Evolutionary conservation across 2,329 filamentous ascomycete genomes (phyloP).

Genomic region (Fusarium hainanense): DNA sequence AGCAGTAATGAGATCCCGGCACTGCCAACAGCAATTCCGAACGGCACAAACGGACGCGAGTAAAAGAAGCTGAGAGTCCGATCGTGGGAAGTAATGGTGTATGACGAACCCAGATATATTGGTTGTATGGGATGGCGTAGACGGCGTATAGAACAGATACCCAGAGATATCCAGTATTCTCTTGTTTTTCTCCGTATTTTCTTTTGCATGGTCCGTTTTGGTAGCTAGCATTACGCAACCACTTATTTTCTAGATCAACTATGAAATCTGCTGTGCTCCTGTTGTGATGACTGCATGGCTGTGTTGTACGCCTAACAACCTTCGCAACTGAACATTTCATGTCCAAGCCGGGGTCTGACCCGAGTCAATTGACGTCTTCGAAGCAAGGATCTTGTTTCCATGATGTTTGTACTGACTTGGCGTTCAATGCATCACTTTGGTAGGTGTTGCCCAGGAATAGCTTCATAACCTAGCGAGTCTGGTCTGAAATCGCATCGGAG

Average conservation of each 20-base stretch:
- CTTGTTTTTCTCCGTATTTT: slow-evolving; percentile 9
- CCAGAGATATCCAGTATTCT: slow-evolving; percentile 15
- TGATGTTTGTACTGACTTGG: neutral
- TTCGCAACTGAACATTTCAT: neutral
- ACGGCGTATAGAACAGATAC: slow-evolving; percentile 37
- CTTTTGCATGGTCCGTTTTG: neutral
- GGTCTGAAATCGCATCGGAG: slow-evolving; percentile 1
- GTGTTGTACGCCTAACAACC: neutral
- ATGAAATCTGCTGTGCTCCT: neutral
- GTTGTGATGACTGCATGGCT: neutral
- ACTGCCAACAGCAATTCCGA: slow-evolving; percentile 30
- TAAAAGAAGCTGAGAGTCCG: neutral
- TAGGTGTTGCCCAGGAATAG: neutral
- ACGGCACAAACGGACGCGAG: slow-evolving; percentile 12
- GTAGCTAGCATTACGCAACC: neutral
- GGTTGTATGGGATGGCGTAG: slow-evolving; percentile 20
- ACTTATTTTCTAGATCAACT: neutral
- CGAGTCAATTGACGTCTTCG: neutral
- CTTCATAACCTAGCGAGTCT: neutral
- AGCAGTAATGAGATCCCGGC: slow-evolving; percentile 47
- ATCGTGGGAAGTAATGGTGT: slow-evolving; percentile 11
- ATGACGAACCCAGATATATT: slow-evolving; percentile 9
- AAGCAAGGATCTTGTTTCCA: neutral
- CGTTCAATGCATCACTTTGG: neutral
- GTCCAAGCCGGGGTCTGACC: neutral